phyloP scores from a whole-genome alignment of 257 asterid genomes.

The Eustoma russellianum region DNA sequence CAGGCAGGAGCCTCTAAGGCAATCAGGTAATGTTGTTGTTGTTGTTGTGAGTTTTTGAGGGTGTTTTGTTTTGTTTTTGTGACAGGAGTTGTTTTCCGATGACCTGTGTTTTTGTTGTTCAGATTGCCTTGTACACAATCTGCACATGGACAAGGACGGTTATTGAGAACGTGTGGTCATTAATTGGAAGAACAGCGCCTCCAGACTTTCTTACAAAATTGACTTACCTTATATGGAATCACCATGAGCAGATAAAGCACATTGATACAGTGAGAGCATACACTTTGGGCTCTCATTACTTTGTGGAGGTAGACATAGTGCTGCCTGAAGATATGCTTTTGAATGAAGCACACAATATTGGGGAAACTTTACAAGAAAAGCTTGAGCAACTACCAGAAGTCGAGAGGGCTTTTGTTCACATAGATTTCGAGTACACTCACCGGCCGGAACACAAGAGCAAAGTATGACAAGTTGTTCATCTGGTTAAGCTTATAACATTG shows the following conservation, averaged over 20 bases:
- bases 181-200: conserved; percentile 88
- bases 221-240: conserved; percentile 86
- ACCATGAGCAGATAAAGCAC: conserved; percentile 58
- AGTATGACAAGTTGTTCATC: conserved; percentile 9
- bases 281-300: conserved; percentile 78
- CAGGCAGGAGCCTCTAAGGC: too few relatives aligned
- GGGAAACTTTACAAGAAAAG: conserved; percentile 75
- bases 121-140: conserved; percentile 85
- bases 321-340: conserved; percentile 68
- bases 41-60: not conserved
- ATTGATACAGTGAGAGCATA: conserved; percentile 87
- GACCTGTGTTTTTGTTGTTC: conserved; percentile 6
- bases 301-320: conserved; percentile 88
- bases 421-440: conserved; percentile 77
- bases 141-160: conserved; percentile 86
- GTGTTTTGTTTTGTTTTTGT: not conserved
- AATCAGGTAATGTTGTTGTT: too few relatives aligned
- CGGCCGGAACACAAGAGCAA: conserved; percentile 64
- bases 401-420: conserved; percentile 83
- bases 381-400: conserved; percentile 76
- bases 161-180: conserved; percentile 66
- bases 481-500: too few relatives aligned
- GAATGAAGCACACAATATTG: conserved; percentile 75
- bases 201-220: conserved; percentile 82
- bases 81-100: too few relatives aligned